Conservation (phyloP, 495 filamentous ascomycete genomes). For the Apodospora peruviana region DNA sequence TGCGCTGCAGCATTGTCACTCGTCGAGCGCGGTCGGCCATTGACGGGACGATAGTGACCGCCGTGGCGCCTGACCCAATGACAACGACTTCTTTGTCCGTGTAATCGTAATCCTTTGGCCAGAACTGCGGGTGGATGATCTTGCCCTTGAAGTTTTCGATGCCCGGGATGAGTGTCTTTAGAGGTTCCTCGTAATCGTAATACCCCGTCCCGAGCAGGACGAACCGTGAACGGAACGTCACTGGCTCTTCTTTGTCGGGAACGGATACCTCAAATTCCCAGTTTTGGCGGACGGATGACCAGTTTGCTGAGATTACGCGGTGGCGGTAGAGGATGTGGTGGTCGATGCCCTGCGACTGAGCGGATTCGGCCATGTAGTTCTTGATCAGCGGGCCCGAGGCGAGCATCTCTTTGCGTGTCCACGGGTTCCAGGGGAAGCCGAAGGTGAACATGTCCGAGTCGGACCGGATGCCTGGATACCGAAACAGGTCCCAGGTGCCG, state of each 20-base stretch:
- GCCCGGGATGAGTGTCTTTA: slow-evolving; percentile 53
- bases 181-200: slow-evolving; percentile 57
- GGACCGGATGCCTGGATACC: slow-evolving; percentile 63
- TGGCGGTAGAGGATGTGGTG: slow-evolving; percentile 55
- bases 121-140: slow-evolving; percentile 59
- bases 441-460: slow-evolving; percentile 65
- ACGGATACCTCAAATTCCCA: slow-evolving; percentile 58
- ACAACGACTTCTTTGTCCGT: slow-evolving; percentile 46
- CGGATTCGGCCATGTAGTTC: slow-evolving; percentile 57
- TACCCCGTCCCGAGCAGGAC: slow-evolving; percentile 62
- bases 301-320: slow-evolving; percentile 49
- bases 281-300: slow-evolving; percentile 51
- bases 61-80: slow-evolving; percentile 55
- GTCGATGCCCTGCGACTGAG: slow-evolving; percentile 55
- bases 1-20: slow-evolving; percentile 56
- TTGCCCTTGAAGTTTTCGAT: slow-evolving; percentile 52
- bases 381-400: slow-evolving; percentile 55
- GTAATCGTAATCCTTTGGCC: slow-evolving; percentile 48
- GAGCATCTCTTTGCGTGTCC: slow-evolving; percentile 54
- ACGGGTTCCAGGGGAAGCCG: slow-evolving; percentile 64
- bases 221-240: slow-evolving; percentile 44
- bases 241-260: slow-evolving; percentile 18
- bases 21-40: slow-evolving; percentile 42
- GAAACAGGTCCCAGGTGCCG: slow-evolving; percentile 70
- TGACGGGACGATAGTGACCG: slow-evolving; percentile 49